Evolutionary conservation across 139 green algal genomes (phyloP).

Genomic region (Eudorina sp.): DNA sequence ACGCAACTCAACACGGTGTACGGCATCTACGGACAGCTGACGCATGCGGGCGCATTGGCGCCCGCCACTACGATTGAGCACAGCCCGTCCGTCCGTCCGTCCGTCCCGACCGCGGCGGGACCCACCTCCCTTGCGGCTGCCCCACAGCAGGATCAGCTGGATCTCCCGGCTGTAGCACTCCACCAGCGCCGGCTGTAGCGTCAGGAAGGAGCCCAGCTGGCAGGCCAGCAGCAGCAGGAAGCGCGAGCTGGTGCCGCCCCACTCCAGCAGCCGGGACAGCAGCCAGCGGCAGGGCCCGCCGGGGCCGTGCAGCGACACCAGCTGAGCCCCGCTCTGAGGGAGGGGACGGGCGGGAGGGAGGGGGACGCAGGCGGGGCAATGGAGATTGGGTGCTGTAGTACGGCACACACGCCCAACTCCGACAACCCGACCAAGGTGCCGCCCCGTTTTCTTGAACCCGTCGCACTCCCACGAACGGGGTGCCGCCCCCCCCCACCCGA

Average conservation of each 20-base stretch:
- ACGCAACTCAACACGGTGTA: too few species aligned
- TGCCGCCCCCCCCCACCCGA: too few species aligned
- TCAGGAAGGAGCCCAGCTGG: constrained; percentile 64
- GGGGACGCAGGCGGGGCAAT: not conserved
- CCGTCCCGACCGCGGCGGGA: too few species aligned
- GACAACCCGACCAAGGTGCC: too few species aligned
- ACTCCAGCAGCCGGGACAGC: constrained; percentile 58
- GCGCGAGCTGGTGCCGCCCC: constrained; percentile 39
- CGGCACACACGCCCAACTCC: too few species aligned
- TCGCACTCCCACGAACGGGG: too few species aligned
- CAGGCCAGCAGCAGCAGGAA: constrained; percentile 55
- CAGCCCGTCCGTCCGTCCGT: too few species aligned
- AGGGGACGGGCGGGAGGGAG: not conserved
- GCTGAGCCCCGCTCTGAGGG: not conserved
- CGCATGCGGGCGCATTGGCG: too few species aligned
- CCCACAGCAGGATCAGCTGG: constrained; percentile 69
- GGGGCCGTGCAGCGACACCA: constrained; percentile 45
- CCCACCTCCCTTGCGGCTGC: constrained; percentile 40
- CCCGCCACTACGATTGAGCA: too few species aligned
- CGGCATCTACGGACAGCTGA: too few species aligned
- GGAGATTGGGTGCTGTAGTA: too few species aligned
- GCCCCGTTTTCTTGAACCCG: too few species aligned
- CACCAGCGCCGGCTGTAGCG: constrained; percentile 48
- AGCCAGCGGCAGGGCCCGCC: constrained; percentile 61
- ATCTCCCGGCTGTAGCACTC: constrained; percentile 58